Percentiles rank a stretch among this genome's conserved stretches.
phyloP scores from a whole-genome alignment of 2,329 filamentous ascomycete species.

The Monosporascus ibericus region DNA sequence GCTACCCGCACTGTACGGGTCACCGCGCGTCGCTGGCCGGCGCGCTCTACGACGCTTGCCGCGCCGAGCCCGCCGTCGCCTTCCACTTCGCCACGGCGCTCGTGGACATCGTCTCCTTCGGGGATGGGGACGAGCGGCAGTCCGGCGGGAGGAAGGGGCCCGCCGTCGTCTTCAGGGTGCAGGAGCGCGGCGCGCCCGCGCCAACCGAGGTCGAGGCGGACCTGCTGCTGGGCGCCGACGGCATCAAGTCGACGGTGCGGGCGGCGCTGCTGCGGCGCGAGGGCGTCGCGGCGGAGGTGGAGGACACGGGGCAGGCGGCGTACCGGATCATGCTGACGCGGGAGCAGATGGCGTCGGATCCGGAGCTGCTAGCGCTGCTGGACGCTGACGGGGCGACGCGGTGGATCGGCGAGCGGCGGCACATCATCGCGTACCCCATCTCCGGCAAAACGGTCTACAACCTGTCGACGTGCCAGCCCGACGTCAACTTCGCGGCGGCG shows the following conservation, averaged over 20 bases:
- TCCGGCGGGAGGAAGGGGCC: constrained; percentile 18
- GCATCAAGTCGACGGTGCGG: constrained; percentile 47
- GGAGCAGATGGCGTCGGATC: constrained; percentile 59
- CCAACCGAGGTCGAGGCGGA: constrained; percentile 48
- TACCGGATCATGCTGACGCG: constrained; percentile 74
- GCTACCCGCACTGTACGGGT: constrained; percentile 73
- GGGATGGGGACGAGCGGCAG: constrained; percentile 39
- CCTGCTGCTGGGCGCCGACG: constrained; percentile 48
- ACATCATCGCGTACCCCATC: constrained; percentile 75
- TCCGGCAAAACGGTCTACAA: constrained; percentile 61
- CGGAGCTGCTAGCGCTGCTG: constrained; percentile 61
- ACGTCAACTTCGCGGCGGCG: constrained; percentile 52
- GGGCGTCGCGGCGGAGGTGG: constrained; percentile 46
- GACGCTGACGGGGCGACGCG: constrained; percentile 62
- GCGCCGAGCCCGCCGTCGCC: constrained; percentile 53
- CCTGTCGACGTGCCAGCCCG: constrained; percentile 56
- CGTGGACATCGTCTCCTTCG: constrained; percentile 51
- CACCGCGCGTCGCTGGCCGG: constrained; percentile 68
- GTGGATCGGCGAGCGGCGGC: constrained; percentile 70
- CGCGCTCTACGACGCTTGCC: constrained; percentile 65
- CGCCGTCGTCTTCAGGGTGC: constrained; percentile 50
- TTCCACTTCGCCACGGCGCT: constrained; percentile 62
- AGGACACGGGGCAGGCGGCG: constrained; percentile 69
- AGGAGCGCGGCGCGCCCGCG: constrained; percentile 46
- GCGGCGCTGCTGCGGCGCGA: constrained; percentile 48